Percentiles rank a stretch among this genome's conserved stretches.
Evolutionary conservation across 176 grass and related monocot genomes (phyloP).

Genomic region (Oryza meyeriana): DNA sequence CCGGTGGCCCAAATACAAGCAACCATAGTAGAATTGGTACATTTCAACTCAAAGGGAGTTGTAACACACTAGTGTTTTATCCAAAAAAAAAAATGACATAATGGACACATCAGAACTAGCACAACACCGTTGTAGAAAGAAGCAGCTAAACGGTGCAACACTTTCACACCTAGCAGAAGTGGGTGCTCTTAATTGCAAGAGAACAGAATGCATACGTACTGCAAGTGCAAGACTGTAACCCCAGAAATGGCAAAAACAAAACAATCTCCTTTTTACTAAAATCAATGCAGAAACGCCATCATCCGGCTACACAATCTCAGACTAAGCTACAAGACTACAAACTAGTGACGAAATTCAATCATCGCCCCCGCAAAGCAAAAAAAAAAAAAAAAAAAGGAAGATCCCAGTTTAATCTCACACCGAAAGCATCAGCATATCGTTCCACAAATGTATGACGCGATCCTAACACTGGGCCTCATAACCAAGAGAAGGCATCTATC

Average conservation of each 20-base stretch:
- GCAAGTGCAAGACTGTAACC: not conserved
- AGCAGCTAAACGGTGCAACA: no score
- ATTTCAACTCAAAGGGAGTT: no score
- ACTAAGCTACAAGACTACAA: not conserved
- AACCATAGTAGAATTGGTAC: no score
- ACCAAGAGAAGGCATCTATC: not conserved
- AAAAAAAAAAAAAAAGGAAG: not conserved
- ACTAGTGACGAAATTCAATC: not conserved
- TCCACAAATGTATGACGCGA: not conserved
- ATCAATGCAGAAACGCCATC: conserved; percentile 8
- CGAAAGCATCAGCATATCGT: not conserved
- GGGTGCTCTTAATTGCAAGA: no score
- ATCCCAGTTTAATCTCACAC: not conserved
- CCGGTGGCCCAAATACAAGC: no score
- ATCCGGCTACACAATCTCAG: not conserved
- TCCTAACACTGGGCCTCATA: no score
- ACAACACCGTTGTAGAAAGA: no score
- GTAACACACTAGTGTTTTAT: no score
- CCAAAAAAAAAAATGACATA: no score
- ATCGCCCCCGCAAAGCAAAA: not conserved
- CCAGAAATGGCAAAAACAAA: not conserved
- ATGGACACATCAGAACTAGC: no score
- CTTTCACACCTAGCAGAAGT: no score
- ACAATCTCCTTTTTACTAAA: not conserved
- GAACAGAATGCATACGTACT: not conserved